Base-by-base conservation (phyloP, 352 stramenopile genomes). In the Pythium inflatum region DNA sequence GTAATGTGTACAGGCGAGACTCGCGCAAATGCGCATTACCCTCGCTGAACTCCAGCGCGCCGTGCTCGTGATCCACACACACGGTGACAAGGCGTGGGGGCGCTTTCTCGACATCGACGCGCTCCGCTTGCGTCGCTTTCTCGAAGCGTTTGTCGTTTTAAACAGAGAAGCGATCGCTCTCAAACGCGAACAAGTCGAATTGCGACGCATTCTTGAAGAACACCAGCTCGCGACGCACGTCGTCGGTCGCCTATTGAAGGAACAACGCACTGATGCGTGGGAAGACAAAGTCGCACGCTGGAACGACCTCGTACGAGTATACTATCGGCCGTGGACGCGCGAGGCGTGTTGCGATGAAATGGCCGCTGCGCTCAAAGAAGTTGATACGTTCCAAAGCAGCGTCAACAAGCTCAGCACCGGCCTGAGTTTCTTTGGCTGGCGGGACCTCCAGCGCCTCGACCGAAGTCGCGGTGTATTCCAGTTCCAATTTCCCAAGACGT, bases 401-500 rank as follows among this genome's bases (percentile, higher is more conserved):
- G 18, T 31, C 30, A 30, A 56, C 8, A 53, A 40, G 0, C 16
- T 28, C 20, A 30, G 28, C 22, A 45, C 43, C 3, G 58, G 58
- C 2, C n/a, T 56, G 20, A 56, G 31, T 25, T 66, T 66, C 22
- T 33, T 57, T 9, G 58, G 58, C 6, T 66, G 58, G 58, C 27
- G 41, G 3, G 58, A 66, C 9, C 22, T 30, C 14, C 58, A 43
- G 0, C 58, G 43, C 1, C 18, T 66, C 8, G 14, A 56, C 27
- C 16, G 14, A 5, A 9, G 14, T 5, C 13, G 27, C 3, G 20
- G n/a, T 6, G 36, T 16, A 18, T 27, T 66, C 18, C 58, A 56
- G 18, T 66, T 57, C 58, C 50, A 34, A 6, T 66, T 57, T 30
- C 41, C 56, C 18, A 66, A 66, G 28, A 57, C 27, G 28, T 66